Evolutionary conservation across 192 early-diverging fungal species (phyloP).

Genomic region (Rhizoclosmatium sp.): DNA sequence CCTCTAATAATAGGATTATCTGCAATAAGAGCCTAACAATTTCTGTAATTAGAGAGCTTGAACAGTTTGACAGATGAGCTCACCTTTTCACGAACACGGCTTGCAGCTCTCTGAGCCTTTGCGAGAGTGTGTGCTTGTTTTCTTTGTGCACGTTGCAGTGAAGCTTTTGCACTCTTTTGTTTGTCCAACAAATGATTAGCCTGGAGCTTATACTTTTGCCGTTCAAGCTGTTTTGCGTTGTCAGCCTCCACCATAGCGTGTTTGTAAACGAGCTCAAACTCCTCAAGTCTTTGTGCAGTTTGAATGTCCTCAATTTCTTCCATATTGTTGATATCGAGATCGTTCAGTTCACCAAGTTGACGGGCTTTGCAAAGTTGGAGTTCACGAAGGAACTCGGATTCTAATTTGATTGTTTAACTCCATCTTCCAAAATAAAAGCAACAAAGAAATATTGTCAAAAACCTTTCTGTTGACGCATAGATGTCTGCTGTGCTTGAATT

Average conservation of each 20-base stretch:
- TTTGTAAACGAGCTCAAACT: constrained; percentile 38
- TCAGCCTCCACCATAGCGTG: constrained; percentile 20
- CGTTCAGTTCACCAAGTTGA: constrained; percentile 36
- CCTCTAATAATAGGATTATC: constrained; percentile 37
- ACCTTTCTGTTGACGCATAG: constrained; percentile 43
- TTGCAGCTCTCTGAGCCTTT: constrained; percentile 31
- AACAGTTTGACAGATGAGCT: neutral
- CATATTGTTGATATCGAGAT: constrained; percentile 35
- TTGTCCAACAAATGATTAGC: constrained; percentile 27
- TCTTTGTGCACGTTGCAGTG: constrained; percentile 24
- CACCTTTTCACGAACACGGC: constrained; percentile 34
- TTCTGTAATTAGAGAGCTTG: neutral
- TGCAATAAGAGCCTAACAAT: constrained; percentile 13
- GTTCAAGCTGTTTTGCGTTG: constrained; percentile 17
- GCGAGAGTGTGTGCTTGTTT: constrained; percentile 26
- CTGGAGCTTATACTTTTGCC: constrained; percentile 22
- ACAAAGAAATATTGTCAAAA: neutral
- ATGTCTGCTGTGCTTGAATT: constrained; percentile 27
- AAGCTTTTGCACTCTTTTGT: constrained; percentile 24
- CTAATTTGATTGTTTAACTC: neutral
- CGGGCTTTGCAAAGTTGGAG: constrained; percentile 40
- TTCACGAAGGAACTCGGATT: constrained; percentile 38
- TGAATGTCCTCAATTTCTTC: constrained; percentile 38
- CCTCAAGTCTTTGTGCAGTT: constrained; percentile 23
- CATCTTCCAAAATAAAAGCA: neutral